phyloP scores from a whole-genome alignment of 371 early-diverging fungal species.

The Amoeboaphelidium occidentale region DNA sequence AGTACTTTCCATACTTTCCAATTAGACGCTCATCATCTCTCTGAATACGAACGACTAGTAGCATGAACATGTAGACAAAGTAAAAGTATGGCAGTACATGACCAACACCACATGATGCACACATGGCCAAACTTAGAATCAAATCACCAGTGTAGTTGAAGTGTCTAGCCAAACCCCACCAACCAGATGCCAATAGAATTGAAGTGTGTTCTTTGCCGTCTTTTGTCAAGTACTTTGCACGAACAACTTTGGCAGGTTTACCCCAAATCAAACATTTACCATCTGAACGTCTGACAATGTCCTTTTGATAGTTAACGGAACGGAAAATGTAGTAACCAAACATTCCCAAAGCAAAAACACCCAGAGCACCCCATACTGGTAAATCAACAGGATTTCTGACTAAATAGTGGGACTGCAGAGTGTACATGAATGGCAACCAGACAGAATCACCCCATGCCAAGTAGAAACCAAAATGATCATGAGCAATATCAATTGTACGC shows the following conservation, averaged over 20 bases:
- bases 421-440: constrained; percentile 58
- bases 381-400: constrained; percentile 39
- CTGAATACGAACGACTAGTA: constrained; percentile 30
- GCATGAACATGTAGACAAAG: constrained; percentile 38
- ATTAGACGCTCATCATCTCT: constrained; percentile 34
- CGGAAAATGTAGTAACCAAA: constrained; percentile 53
- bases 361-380: constrained; percentile 15
- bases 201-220: constrained; percentile 39
- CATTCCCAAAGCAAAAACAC: constrained; percentile 22
- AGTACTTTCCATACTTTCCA: constrained; percentile 48
- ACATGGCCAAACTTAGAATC: constrained; percentile 33
- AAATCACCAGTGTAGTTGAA: constrained; percentile 59
- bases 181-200: constrained; percentile 37
- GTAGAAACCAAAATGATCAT: constrained; percentile 56
- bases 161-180: constrained; percentile 55
- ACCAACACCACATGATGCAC: constrained; percentile 29
- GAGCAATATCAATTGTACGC: constrained; percentile 40
- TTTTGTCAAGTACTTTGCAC: constrained; percentile 33
- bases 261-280: constrained; percentile 54
- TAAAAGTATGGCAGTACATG: constrained; percentile 42
- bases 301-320: constrained; percentile 52
- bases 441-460: constrained; percentile 57
- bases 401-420: constrained; percentile 48
- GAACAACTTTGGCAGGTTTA: constrained; percentile 35
- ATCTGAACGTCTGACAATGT: constrained; percentile 31